Percentiles rank a stretch among this genome's conserved stretches.
Conservation (phyloP, 2,329 filamentous ascomycete genomes). For the Teratosphaeriaceae sp. region DNA sequence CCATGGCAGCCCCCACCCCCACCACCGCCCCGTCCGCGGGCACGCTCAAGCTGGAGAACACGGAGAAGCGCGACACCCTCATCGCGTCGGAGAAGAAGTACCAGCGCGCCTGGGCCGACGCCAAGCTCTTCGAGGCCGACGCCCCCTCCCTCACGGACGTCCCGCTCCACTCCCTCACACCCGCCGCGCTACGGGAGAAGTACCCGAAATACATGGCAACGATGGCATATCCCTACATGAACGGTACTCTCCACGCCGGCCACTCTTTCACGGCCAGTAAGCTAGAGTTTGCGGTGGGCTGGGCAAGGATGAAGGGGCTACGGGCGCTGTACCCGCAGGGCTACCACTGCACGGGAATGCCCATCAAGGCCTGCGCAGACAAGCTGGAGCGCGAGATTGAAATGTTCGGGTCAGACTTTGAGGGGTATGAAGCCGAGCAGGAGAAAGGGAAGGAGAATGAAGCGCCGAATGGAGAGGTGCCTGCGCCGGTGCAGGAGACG, state of each 20-base stretch:
- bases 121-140: slow-evolving; percentile 74
- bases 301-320: slow-evolving; percentile 86
- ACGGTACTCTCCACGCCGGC: slow-evolving; percentile 75
- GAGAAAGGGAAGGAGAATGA: slow-evolving; percentile 19
- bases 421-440: slow-evolving; percentile 61
- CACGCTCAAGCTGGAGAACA: slow-evolving; percentile 64
- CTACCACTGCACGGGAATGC: slow-evolving; percentile 96
- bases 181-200: slow-evolving; percentile 69
- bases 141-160: slow-evolving; percentile 74
- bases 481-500: slow-evolving; percentile 56
- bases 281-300: slow-evolving; percentile 84
- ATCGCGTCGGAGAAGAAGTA: slow-evolving; percentile 86
- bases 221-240: slow-evolving; percentile 76
- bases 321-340: slow-evolving; percentile 81
- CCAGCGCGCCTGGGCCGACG: slow-evolving; percentile 74
- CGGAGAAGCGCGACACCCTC: slow-evolving; percentile 78
- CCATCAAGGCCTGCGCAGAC: slow-evolving; percentile 95
- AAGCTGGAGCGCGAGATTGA: slow-evolving; percentile 87
- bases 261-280: slow-evolving; percentile 91
- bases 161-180: slow-evolving; percentile 64
- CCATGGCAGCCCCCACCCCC: slow-evolving; percentile 43
- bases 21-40: slow-evolving; percentile 52
- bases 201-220: slow-evolving; percentile 87
- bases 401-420: slow-evolving; percentile 81
- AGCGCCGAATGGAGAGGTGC: slow-evolving; percentile 33